These are phyloP conservation scores for Sarocladiaceae sp. DNA, from an alignment of 2,329 filamentous ascomycete genomes.

Conservation along the genomic window DNA sequence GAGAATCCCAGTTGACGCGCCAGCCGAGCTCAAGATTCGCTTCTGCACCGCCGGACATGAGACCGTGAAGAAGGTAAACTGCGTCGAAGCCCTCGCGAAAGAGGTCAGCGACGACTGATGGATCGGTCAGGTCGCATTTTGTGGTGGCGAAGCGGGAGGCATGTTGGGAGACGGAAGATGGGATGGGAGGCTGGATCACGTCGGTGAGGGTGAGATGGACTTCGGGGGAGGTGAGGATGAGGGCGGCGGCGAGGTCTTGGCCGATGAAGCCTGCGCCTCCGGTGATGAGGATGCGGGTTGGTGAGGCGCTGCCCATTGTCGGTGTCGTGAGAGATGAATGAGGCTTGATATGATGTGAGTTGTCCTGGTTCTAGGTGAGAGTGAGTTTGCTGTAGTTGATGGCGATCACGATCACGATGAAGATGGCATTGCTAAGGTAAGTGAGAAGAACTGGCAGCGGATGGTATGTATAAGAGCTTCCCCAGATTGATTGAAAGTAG, in stretches of 20 bases:
- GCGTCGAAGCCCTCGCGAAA: conserved; percentile 21
- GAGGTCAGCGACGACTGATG: neutral
- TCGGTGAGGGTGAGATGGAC: conserved; percentile 48
- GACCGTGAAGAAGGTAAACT: conserved; percentile 54
- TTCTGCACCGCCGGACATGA: conserved; percentile 57
- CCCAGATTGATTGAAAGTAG: no score
- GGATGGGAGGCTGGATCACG: conserved; percentile 43
- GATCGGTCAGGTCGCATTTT: conserved; percentile 8
- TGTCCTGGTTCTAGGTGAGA: neutral
- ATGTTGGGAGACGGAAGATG: conserved; percentile 16
- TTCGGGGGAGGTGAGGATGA: conserved; percentile 33
- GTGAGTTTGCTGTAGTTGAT: neutral
- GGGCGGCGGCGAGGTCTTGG: conserved; percentile 48
- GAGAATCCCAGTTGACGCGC: conserved; percentile 51
- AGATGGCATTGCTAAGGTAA: no score
- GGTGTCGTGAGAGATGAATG: neutral
- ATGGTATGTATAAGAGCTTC: no score
- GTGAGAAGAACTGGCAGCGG: no score
- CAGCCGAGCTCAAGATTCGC: conserved; percentile 48
- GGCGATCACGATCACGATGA: no score
- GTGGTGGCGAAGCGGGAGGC: neutral
- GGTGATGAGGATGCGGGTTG: conserved; percentile 45
- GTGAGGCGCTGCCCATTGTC: neutral
- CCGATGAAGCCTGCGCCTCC: conserved; percentile 57
- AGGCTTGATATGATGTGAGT: neutral